Conservation (phyloP, 192 early-diverging fungal genomes). For the Coemansia sp. region DNA sequence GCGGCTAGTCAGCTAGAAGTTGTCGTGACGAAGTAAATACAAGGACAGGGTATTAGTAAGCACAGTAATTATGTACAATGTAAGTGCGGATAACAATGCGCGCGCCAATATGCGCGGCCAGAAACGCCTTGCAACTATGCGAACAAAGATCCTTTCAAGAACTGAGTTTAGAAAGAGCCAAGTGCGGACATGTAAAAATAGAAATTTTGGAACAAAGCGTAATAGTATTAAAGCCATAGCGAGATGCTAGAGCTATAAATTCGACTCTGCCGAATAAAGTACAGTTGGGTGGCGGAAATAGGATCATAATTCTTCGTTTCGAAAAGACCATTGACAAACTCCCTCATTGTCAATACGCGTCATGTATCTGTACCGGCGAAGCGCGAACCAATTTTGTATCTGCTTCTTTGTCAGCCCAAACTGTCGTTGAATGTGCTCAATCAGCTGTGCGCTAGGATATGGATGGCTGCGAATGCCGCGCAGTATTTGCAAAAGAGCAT, state of each 20-base stretch:
- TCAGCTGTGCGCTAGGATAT: conserved; percentile 20
- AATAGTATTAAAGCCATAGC: background rate
- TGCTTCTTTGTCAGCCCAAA: conserved; percentile 34
- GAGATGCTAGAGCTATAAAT: background rate
- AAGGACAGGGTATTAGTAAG: background rate
- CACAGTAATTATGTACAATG: background rate
- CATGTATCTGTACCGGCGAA: conserved; percentile 45
- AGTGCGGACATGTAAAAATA: conserved; percentile 4
- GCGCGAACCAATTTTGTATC: conserved; percentile 50
- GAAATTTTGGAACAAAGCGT: background rate
- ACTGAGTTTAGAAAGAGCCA: background rate
- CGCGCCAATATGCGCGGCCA: background rate
- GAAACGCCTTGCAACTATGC: background rate
- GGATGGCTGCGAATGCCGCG: conserved; percentile 30
- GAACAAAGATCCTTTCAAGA: background rate
- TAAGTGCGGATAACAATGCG: background rate
- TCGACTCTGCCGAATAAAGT: background rate
- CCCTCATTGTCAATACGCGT: conserved; percentile 14
- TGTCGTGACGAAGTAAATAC: background rate
- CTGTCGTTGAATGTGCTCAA: conserved; percentile 12
- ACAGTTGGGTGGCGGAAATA: background rate
- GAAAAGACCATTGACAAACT: conserved; percentile 27
- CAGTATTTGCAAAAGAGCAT: conserved; percentile 25
- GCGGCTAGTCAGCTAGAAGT: background rate
- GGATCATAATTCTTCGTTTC: conserved; percentile 6